Percentiles rank a stretch among this genome's conserved stretches.
These are phyloP conservation scores for Cryphonectria radicalis DNA, from an alignment of 2,329 filamentous ascomycete genomes.

Conservation along the genomic window DNA sequence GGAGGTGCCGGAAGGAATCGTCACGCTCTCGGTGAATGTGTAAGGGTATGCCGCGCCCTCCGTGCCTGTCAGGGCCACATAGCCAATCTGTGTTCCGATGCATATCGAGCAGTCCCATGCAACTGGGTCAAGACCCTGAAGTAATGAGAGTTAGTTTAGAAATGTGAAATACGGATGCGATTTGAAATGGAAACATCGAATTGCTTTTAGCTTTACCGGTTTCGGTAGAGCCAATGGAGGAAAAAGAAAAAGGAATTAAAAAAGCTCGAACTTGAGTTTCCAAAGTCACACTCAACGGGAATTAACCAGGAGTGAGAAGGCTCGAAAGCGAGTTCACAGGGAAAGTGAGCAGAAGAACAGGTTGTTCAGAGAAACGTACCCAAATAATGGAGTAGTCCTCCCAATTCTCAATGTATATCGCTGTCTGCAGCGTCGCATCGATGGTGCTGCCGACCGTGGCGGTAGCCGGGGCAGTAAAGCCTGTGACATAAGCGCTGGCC, in stretches of 20 bases:
- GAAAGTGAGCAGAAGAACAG: not conserved
- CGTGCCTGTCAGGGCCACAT: conserved; percentile 31
- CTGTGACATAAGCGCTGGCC: conserved; percentile 34
- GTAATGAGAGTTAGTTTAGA: not conserved
- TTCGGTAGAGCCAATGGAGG: not conserved
- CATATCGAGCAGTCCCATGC: conserved; percentile 26
- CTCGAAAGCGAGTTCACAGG: conserved; percentile 29
- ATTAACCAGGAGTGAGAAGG: not conserved
- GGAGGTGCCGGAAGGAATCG: conserved; percentile 14
- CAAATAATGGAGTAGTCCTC: conserved; percentile 40
- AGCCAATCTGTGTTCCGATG: conserved; percentile 38
- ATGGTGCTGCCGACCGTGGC: conserved; percentile 35
- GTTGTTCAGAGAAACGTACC: conserved; percentile 21
- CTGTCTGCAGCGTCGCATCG: conserved; percentile 35
- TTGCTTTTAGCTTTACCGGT: not conserved
- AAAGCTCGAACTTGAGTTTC: not conserved
- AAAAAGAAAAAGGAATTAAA: not conserved
- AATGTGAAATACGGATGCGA: not conserved
- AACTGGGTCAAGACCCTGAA: conserved; percentile 14
- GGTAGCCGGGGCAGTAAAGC: conserved; percentile 33
- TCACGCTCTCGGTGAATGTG: conserved; percentile 16
- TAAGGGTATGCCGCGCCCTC: conserved; percentile 23
- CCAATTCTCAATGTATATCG: conserved; percentile 42
- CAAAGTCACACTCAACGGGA: not conserved
- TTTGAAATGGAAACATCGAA: no score